phyloP scores from a whole-genome alignment of 2,329 filamentous ascomycete genomes.

The Tolypocladium ovalisporum region DNA sequence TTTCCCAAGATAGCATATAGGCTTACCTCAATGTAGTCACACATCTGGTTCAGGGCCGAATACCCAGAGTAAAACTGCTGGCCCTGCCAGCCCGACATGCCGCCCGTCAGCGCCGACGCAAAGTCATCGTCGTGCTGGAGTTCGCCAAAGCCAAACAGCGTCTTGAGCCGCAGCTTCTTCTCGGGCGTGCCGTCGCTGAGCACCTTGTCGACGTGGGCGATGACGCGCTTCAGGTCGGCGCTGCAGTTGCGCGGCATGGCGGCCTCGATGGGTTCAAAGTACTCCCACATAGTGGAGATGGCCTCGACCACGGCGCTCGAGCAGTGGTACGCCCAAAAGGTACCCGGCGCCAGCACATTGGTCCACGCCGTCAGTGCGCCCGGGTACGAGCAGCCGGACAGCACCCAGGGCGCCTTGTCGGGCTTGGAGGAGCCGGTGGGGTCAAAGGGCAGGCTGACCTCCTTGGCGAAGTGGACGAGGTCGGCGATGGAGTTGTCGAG shows the following conservation, averaged over 20 bases:
- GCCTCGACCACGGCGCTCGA: slow-evolving; percentile 68
- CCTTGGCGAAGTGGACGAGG: slow-evolving; percentile 61
- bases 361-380: slow-evolving; percentile 67
- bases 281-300: slow-evolving; percentile 60
- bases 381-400: slow-evolving; percentile 70
- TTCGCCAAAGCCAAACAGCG: slow-evolving; percentile 28
- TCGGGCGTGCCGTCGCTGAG: slow-evolving; percentile 23
- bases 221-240: slow-evolving; percentile 42
- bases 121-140: slow-evolving; percentile 36
- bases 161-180: slow-evolving; percentile 28
- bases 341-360: slow-evolving; percentile 59
- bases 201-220: slow-evolving; percentile 35
- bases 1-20: too few relatives aligned
- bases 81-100: slow-evolving; percentile 22
- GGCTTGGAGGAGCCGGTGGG: slow-evolving; percentile 53
- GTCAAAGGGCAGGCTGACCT: slow-evolving; percentile 58
- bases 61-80: slow-evolving; percentile 22
- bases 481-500: slow-evolving; percentile 72
- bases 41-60: slow-evolving; percentile 23
- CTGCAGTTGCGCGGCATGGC: slow-evolving; percentile 49
- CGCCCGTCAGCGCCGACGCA: slow-evolving; percentile 21
- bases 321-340: slow-evolving; percentile 65
- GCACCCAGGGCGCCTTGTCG: slow-evolving; percentile 56
- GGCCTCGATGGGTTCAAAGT: slow-evolving; percentile 32
- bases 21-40: slow-evolving; percentile 17